phyloP scores from a whole-genome alignment of 805 yeast genomes.

The Schizosaccharomyces osmophilus region DNA sequence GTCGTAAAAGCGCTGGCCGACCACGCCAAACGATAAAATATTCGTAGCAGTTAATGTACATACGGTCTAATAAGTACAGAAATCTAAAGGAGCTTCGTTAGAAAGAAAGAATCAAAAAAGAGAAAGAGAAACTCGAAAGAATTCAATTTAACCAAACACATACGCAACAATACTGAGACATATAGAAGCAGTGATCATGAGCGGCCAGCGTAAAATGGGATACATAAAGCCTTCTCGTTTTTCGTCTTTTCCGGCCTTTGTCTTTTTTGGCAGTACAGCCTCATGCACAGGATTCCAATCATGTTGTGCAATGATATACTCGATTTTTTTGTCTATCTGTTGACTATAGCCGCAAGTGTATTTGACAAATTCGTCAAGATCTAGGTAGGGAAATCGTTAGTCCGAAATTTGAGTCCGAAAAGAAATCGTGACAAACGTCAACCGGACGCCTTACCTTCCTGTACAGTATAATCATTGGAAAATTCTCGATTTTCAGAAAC shows the following conservation, averaged over 20 bases:
- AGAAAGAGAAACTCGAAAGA: constrained; percentile 11
- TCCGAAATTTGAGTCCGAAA: background rate
- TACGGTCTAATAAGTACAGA: constrained; percentile 27
- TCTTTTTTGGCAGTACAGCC: constrained; percentile 6
- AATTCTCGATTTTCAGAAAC: background rate
- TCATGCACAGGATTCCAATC: constrained; percentile 24
- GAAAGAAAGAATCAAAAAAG: constrained; percentile 27
- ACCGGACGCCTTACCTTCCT: background rate
- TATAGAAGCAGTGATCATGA: constrained; percentile 14
- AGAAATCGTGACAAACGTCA: background rate
- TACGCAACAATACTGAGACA: background rate
- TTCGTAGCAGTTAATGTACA: constrained; percentile 41
- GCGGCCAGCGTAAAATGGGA: constrained; percentile 38
- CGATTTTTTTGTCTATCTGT: constrained; percentile 10
- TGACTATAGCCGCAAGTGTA: background rate
- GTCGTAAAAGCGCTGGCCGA: constrained; percentile 24
- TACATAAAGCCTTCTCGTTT: constrained; percentile 19
- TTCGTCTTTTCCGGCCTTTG: constrained; percentile 7
- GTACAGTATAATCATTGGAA: background rate
- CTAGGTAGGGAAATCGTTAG: background rate
- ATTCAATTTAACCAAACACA: background rate
- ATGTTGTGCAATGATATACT: constrained; percentile 19
- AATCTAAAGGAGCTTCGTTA: constrained; percentile 4
- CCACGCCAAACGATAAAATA: constrained; percentile 37
- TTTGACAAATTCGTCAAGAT: background rate